Evolutionary conservation across 129 eudicot genomes (phyloP).

Genomic region (Mikania micrantha): DNA sequence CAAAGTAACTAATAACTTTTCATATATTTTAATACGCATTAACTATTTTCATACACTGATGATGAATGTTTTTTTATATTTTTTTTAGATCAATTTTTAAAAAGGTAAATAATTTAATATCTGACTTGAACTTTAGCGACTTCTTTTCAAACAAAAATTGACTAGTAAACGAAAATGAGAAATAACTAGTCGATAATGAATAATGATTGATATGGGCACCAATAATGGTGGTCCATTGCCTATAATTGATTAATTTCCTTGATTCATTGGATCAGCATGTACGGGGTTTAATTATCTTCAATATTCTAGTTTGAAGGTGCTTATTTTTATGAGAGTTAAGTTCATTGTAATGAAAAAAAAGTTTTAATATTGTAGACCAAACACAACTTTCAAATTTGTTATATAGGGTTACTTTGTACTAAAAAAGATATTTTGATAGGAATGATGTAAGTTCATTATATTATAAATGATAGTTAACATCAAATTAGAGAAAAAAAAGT

Average conservation of each 20-base stretch:
- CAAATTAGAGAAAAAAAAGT: no score
- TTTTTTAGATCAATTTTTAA: background rate
- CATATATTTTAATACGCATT: no score
- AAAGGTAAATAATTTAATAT: background rate
- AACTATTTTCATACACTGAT: background rate
- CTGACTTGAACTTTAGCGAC: background rate
- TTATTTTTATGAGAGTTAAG: background rate
- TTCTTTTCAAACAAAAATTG: background rate
- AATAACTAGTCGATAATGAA: background rate
- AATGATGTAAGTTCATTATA: no score
- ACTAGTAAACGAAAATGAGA: conserved; percentile 1
- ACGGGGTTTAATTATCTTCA: background rate
- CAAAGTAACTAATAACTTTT: background rate
- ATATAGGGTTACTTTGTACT: no score
- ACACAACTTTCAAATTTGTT: background rate
- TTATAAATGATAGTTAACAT: no score
- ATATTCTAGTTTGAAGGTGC: background rate
- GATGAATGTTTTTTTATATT: background rate
- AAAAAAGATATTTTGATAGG: no score
- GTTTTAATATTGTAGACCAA: background rate
- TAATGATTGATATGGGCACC: conserved; percentile 7
- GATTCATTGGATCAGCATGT: background rate
- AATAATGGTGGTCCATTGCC: conserved; percentile 11
- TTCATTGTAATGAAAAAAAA: background rate
- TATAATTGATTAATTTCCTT: background rate